phyloP scores from a whole-genome alignment of 148 eudicot genomes.

The Camellia granthamiana region DNA sequence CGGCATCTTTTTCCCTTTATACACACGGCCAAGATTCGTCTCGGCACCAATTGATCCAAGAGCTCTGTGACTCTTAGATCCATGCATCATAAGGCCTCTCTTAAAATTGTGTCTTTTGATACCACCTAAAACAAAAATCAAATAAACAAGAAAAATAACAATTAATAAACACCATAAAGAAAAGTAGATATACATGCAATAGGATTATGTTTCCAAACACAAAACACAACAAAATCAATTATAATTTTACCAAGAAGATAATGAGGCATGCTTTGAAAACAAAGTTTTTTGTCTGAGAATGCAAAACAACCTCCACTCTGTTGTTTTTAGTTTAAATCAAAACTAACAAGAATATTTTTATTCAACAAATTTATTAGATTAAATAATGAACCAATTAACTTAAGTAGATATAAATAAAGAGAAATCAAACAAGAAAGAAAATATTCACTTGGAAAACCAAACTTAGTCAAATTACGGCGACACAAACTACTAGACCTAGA shows the following conservation, averaged over 20 bases:
- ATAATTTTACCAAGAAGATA: not conserved
- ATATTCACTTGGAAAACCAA: too few species aligned
- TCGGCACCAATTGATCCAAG: slow-evolving; percentile 98
- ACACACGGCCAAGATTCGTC: slow-evolving; percentile 91
- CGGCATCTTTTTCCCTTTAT: slow-evolving; percentile 31
- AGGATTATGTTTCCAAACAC: not conserved
- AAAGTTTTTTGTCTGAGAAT: too few species aligned
- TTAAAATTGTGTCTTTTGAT: slow-evolving; percentile 90
- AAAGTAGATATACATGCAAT: not conserved
- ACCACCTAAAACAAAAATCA: slow-evolving; percentile 55
- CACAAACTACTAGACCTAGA: too few species aligned
- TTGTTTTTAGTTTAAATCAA: too few species aligned
- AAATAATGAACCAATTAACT: too few species aligned
- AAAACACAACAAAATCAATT: not conserved
- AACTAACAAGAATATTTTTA: too few species aligned
- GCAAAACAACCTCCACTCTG: rapidly evolving
- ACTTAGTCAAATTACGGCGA: too few species aligned
- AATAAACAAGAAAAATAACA: not conserved
- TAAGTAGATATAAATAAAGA: too few species aligned
- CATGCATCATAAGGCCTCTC: slow-evolving; percentile 95
- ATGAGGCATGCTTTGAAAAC: not conserved
- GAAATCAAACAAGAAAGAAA: too few species aligned
- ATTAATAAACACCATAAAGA: not conserved
- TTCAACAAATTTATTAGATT: too few species aligned
- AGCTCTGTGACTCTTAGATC: slow-evolving; percentile 90